Base-by-base conservation (phyloP, 2,329 filamentous ascomycete species). In the Ophiostoma piceae region DNA sequence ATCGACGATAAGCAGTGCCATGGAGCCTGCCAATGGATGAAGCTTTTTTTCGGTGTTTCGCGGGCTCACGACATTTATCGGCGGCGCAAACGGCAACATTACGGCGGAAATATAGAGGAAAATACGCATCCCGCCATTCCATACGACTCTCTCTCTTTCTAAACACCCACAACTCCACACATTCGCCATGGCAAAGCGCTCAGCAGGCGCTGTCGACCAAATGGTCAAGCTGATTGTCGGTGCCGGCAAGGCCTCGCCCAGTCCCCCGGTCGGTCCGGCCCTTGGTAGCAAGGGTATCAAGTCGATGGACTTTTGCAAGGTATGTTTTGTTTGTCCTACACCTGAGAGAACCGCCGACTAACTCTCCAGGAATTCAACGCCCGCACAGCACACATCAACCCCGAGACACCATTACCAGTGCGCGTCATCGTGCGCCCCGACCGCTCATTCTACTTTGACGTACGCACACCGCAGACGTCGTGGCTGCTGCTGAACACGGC, bases 251-350 rank as follows among this genome's bases (percentile, higher is more conserved):
- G 95, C 95, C 71, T 94, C 90, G 76, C 95, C 95, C 39, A 96
- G 93, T 81, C 95, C 95, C 43, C 95, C 95, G 4, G 94, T 99
- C 76, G 95, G 95, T 84, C 95, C 95, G 71, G 95, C 95, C 69
- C 86, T 99, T 74, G 95, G 95, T 82, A 94, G 90, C 79, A 98
- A 97, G 84, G 95, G 95, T 84, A 91, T 99, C 73, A 99, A 99
- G 84, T 96, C 92, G 71, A 99, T 99, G 90, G 95, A 99, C 82
- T 99, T 98, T 80, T 98, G 95, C 88, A 98, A 98, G 86, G 94
- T 96, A 26, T 37, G 43, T 39, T 12, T 60, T 19, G 5, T 60
- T 39, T 6, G 5, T 12, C 3, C 41, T 7, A 26, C 32, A 12
- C 35, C 35, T 35, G 3, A 8, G 8, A 2, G 19, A 4, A 51